phyloP scores from a whole-genome alignment of 1,284 basidiomycete genomes.

The Ganoderma resinaceum region DNA sequence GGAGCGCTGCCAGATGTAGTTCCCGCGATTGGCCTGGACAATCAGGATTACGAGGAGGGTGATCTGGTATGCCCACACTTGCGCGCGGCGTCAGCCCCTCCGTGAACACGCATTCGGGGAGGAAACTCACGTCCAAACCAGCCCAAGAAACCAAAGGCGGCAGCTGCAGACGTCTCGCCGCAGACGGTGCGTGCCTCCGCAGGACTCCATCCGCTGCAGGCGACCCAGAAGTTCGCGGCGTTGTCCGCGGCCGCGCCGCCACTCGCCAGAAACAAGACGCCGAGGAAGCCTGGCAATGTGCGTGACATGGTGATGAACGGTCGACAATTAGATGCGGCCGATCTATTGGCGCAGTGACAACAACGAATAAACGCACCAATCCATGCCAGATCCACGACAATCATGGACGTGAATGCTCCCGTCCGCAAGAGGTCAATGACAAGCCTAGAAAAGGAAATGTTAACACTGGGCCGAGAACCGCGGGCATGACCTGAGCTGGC shows the following conservation, averaged over 20 bases:
- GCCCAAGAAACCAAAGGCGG: conserved; percentile 27
- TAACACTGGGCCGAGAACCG: neutral
- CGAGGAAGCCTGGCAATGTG: conserved; percentile 25
- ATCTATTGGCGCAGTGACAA: too few species aligned
- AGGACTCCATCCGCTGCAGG: conserved; percentile 16
- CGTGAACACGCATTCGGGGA: neutral
- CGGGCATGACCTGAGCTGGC: conserved; percentile 4
- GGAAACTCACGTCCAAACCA: conserved; percentile 26
- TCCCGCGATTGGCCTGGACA: conserved; percentile 28
- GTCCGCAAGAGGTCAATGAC: conserved; percentile 30
- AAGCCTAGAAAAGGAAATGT: conserved; percentile 20
- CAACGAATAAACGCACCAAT: conserved; percentile 28
- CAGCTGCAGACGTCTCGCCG: conserved; percentile 24
- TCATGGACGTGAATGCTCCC: conserved; percentile 36
- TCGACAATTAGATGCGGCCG: conserved; percentile 1
- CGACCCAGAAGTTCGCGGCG: conserved; percentile 25
- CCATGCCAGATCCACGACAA: conserved; percentile 36
- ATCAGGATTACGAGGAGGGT: conserved; percentile 27
- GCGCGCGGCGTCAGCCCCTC: neutral
- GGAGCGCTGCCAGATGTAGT: conserved; percentile 27
- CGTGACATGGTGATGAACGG: neutral
- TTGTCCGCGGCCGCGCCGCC: conserved; percentile 25
- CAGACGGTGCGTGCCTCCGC: conserved; percentile 20
- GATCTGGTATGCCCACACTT: conserved; percentile 26
- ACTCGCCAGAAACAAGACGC: conserved; percentile 28